phyloP scores from a whole-genome alignment of 257 asterid species.

The Solanum chiquidenum region DNA sequence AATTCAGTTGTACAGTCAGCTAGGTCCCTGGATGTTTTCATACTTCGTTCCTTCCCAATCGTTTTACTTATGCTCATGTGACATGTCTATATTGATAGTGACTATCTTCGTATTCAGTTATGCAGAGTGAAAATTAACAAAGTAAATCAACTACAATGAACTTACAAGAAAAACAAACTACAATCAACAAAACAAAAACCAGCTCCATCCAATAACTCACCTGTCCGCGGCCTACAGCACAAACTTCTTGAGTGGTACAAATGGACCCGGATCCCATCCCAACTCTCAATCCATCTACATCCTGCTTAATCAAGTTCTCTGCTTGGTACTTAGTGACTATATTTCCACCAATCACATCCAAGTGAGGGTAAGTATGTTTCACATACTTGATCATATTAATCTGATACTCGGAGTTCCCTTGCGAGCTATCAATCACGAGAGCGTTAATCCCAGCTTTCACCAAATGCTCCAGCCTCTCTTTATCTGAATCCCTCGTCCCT shows the following conservation, averaged over 20 bases:
- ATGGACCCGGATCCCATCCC: conserved; percentile 98
- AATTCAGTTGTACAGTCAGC: not conserved
- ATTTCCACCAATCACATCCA: conserved; percentile 85
- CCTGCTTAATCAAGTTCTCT: conserved; percentile 74
- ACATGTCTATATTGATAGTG: not conserved
- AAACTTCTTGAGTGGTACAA: conserved; percentile 82
- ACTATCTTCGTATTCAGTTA: not conserved
- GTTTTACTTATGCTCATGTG: not conserved
- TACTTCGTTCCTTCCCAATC: not conserved
- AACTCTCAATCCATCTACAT: conserved; percentile 84
- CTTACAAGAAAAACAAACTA: not conserved
- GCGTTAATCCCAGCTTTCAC: conserved; percentile 75
- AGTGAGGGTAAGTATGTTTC: conserved; percentile 50
- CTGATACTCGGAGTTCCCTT: conserved; percentile 79
- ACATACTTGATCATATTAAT: conserved; percentile 73
- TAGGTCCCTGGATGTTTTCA: not conserved
- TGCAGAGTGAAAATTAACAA: not conserved
- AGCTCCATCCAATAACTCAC: conserved; percentile 13
- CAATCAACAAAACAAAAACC: not conserved
- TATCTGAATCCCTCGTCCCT: conserved; percentile 81
- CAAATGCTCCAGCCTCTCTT: conserved; percentile 70
- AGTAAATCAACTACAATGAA: not conserved
- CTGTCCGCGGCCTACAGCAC: conserved; percentile 96
- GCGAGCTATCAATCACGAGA: conserved; percentile 78
- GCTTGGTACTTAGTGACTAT: conserved; percentile 75